Base-by-base conservation (phyloP, 495 filamentous ascomycete genomes). In the Penicillium canariense region DNA sequence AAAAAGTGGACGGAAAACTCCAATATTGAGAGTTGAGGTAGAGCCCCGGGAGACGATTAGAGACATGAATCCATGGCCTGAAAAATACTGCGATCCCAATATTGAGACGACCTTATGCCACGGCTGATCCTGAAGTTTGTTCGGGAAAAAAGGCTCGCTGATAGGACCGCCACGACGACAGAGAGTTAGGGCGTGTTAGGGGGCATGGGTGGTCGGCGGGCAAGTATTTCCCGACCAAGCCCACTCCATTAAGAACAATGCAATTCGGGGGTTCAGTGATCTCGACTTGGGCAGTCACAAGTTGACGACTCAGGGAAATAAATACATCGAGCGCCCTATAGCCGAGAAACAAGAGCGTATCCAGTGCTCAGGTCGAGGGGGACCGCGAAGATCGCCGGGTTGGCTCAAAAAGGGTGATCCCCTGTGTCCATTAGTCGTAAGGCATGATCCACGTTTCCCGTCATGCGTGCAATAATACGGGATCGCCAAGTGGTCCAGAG, bases 371-470 rank as follows among this genome's bases (percentile, higher is more conserved):
- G 27, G 25, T 20, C 34, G 12, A 51, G 45, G 25, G 38, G 30
- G 34, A 46, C 53, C 7, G 20, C 6, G 48, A 20, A 47, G 58
- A 50, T 56, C 38, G 23, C 74, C 40, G 45, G 45, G 32, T 48
- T 48, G 45, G 45, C 42, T 28, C 42, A 27, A 44, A 50, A 56
- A 55, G n/a, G n/a, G 55, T 35, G 55, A 50, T 55, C 20, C 47
- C 30, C 22, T 11, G 51, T 59, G 53, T 50, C 55, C 36, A 47
- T 47, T 35, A 30, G 31, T 43, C 46, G 34, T 54, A 56, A 61
- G 45, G 45, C 20, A 50, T 46, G 57, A 58, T 61, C 62, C 60
- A 66, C 54, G 60, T 63, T 64, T 52, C 45, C 58, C 59, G 50
- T 59, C 55, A 57, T 65, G 59, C 52, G 57, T 38, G 54, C 54